These are phyloP conservation scores for Kodamaea plutei DNA, from an alignment of 1,139 yeast species.

Conservation along the genomic window DNA sequence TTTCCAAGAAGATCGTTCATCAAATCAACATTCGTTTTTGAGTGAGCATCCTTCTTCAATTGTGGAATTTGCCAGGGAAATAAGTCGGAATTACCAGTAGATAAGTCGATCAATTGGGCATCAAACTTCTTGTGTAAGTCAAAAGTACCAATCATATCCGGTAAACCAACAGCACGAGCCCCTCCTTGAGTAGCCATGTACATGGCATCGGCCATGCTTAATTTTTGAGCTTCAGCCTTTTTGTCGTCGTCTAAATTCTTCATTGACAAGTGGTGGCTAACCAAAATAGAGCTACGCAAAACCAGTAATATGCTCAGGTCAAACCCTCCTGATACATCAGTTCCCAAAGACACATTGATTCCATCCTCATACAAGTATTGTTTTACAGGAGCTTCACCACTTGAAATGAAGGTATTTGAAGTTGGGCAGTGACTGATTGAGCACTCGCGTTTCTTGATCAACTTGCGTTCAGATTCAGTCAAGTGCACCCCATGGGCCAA, in stretches of 20 bases:
- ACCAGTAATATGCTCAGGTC: conserved; percentile 73
- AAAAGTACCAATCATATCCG: conserved; percentile 62
- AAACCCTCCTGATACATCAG: conserved; percentile 92
- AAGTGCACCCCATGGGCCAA: conserved; percentile 90
- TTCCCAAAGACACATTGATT: conserved; percentile 80
- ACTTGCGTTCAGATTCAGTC: conserved; percentile 54
- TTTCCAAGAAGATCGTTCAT: conserved; percentile 64
- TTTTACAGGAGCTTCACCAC: conserved; percentile 83
- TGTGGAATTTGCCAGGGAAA: conserved; percentile 62
- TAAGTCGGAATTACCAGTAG: conserved; percentile 53
- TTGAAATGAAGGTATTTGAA: conserved; percentile 80
- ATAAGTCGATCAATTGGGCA: conserved; percentile 70
- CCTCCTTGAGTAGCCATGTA: conserved; percentile 89
- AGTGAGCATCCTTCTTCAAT: conserved; percentile 1
- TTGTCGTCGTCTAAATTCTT: conserved; percentile 33
- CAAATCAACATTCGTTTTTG: conserved; percentile 4
- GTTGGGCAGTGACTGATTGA: conserved; percentile 95
- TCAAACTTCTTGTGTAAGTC: conserved; percentile 78
- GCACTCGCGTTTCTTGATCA: conserved; percentile 50
- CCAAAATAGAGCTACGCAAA: conserved; percentile 76
- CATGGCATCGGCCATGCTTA: conserved; percentile 67
- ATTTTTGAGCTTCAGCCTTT: conserved; percentile 24
- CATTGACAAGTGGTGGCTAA: conserved; percentile 82
- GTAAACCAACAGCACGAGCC: conserved; percentile 68
- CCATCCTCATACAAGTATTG: conserved; percentile 61